Base-by-base conservation (phyloP, 2,329 filamentous ascomycete genomes). In the Colletotrichum tofieldiae region DNA sequence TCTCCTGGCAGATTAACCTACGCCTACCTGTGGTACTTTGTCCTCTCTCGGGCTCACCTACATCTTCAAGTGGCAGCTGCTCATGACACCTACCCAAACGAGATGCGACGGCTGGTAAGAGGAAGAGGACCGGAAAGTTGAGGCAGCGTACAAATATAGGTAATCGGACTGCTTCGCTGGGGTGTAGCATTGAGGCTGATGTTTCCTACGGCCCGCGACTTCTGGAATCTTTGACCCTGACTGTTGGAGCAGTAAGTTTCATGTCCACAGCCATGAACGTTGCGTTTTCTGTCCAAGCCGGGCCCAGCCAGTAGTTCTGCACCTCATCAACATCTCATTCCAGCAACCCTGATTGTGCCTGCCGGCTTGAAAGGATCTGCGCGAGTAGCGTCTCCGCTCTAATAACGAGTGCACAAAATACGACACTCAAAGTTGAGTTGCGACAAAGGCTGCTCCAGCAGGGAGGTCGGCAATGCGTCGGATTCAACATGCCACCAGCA, bases 301-400 rank as follows among this genome's bases (percentile, higher is more conserved):
- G 29, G 45, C 41, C 32, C 37, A 56, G 20, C 59, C 37, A 52
- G 37, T 18, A 29, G 39, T 62, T 62, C 49, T 62, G 43, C 14
- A 43, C 51, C 37, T 43, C 9, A 41, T 8, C 51, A 43, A 45
- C 20, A 39, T 68, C 37, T 71, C 29, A 45, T 49, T 67, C 55
- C n/a, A 62, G 37, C 16, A 51, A 23, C 68, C 68, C 49, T n/a
- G 51, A 59, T 43, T 16, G 45, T 35, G 59, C n/a, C 49, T 35
- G 55, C 51, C 20, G 6, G 43, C 51, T 59, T 47, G 52, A 64
- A 43, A 56, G 51, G 65, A 72, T 72, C 69, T 43, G 65, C 65
- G 39, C 32, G 11, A 18, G 26, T 72, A 68, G 65, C 41, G 65
- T 58, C 52, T 67, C 65, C 65, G 52, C 49, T 68, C 37, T 23